phyloP scores from a whole-genome alignment of 1,284 basidiomycete species.

The Irpex rosettiformis region DNA sequence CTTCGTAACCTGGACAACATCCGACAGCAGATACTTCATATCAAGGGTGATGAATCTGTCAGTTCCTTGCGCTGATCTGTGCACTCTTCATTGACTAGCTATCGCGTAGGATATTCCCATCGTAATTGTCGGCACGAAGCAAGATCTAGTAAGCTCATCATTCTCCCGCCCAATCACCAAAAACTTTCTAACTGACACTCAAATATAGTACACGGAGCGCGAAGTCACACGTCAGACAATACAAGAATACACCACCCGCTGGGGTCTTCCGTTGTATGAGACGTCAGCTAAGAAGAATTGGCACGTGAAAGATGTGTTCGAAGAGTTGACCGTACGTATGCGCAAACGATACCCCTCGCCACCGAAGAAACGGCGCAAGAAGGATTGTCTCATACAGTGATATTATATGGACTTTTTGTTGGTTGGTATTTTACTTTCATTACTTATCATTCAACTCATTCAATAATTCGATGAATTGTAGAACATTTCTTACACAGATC shows the following conservation, averaged over 20 bases:
- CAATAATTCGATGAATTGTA: too few relatives aligned
- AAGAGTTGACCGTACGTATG: conserved; percentile 77
- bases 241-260: conserved; percentile 59
- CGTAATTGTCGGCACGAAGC: conserved; percentile 86
- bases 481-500: too few relatives aligned
- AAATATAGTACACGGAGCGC: conserved; percentile 56
- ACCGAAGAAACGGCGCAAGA: conserved; percentile 34
- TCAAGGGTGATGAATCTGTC: conserved; percentile 69
- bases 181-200: background rate
- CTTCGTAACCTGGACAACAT: conserved; percentile 76
- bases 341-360: conserved; percentile 56
- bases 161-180: background rate
- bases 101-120: conserved; percentile 62
- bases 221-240: conserved; percentile 72
- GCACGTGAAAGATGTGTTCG: conserved; percentile 77
- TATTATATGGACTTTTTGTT: background rate
- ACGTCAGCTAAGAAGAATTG: conserved; percentile 81
- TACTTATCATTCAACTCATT: too few relatives aligned
- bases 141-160: conserved; percentile 55
- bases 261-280: conserved; percentile 81
- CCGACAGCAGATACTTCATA: conserved; percentile 75
- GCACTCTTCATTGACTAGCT: background rate
- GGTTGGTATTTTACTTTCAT: too few relatives aligned
- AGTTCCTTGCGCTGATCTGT: conserved; percentile 17
- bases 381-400: conserved; percentile 60